Evolutionary conservation across 148 eudicot species (phyloP), one percentile per base, ranked within the genome.

Genomic region (Cornus suecica): DNA sequence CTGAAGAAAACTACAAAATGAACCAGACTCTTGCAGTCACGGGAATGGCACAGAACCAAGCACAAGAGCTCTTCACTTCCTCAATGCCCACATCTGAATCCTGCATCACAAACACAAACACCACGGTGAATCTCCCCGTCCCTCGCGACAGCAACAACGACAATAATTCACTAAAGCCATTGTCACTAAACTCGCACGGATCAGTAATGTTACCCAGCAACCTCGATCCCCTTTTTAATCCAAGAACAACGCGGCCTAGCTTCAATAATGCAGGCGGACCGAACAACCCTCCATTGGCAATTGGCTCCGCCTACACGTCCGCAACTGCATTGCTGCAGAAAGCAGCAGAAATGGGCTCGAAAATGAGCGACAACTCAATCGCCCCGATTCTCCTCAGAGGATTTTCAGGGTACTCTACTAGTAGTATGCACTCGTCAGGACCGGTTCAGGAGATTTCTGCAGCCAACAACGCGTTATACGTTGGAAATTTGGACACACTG

Each of bases 271-370:
- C 24, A 48, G 56, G 42, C 22, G 70, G 66, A 22, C n/a, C 45
- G 16, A 24, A 32, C 25, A 45, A 22, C 52, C 42, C 74, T 62
- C 69, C 75, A 2, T 16, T 65, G 15, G 73, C 72, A 13, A 31
- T 10, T 10, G 68, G 68, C 9, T 78, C 85, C 4, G 77, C 77
- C 65, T 80, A 74, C 69, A 84, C 82, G 23, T 80, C 87, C 6
- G 87, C 87, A n/a, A 84, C 87, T 1, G 82, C 87, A 10, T 78
- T 84, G 84, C 24, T 84, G 25, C 84, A 84, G 66, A 84, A 78
- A 78, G 87, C 87, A 6, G 80, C 87, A 0, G 79, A 78, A 72
- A 80, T 84, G 82, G 87, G 87, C 7, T 72, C 84, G n/a, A 84
- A 80, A 68, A 71, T 74, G 0, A 80, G 83, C 48, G 83, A 83